Conservation (phyloP, 73 alveolate genomes). For the Tetrahymena borealis region DNA sequence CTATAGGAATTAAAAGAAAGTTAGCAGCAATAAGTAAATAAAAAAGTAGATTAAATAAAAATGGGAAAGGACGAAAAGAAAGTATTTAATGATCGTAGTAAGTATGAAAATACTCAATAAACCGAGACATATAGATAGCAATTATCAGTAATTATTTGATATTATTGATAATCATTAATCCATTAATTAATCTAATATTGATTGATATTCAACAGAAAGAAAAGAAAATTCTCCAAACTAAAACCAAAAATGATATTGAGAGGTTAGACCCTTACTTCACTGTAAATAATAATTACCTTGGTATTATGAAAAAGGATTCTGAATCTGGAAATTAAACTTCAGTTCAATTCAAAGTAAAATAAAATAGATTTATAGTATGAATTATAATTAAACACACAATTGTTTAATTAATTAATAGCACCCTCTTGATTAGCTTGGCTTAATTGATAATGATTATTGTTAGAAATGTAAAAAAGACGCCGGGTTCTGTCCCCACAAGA, state of each 20-base stretch:
- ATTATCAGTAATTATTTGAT: background rate
- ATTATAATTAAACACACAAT: too few relatives aligned
- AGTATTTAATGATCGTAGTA: background rate
- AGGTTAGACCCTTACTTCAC: constrained; percentile 22
- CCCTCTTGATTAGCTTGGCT: constrained; percentile 28
- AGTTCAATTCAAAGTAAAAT: constrained; percentile 16
- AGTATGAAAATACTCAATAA: constrained; percentile 24
- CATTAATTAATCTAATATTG: background rate
- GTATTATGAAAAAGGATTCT: constrained; percentile 26
- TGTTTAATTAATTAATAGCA: background rate
- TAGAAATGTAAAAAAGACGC: constrained; percentile 33
- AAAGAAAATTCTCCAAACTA: constrained; percentile 22
- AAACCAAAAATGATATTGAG: constrained; percentile 27
- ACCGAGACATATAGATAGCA: constrained; percentile 39
- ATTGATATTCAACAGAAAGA: constrained; percentile 5
- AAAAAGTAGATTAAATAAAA: background rate
- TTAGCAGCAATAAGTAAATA: background rate
- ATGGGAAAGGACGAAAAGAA: constrained; percentile 5
- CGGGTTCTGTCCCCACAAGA: constrained; percentile 34
- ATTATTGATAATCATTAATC: background rate
- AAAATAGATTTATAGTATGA: too few relatives aligned
- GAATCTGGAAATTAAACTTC: constrained; percentile 24
- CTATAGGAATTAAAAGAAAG: too few relatives aligned
- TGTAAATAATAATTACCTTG: constrained; percentile 21
- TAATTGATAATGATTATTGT: constrained; percentile 31